Conservation (phyloP, 2,329 filamentous ascomycete genomes). For the Sordariomycetes sp. region DNA sequence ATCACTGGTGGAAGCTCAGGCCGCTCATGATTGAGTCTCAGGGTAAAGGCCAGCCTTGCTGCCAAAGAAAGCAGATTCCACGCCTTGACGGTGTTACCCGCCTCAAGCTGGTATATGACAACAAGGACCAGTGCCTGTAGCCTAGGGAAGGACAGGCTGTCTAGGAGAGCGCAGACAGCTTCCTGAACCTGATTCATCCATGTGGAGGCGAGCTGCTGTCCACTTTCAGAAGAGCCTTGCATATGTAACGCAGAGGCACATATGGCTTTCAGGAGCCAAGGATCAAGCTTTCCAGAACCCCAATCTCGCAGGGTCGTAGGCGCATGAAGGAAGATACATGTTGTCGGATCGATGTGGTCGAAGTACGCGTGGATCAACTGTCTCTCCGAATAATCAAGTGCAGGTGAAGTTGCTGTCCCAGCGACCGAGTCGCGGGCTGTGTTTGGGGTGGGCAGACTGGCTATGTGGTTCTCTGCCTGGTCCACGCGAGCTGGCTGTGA, state of each 20-base stretch:
- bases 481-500: background rate
- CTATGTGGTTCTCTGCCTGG: background rate
- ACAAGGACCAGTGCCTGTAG: constrained; percentile 13
- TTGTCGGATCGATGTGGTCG: constrained; percentile 7
- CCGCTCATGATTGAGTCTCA: constrained; percentile 15
- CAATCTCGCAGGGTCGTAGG: constrained; percentile 13
- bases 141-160: constrained; percentile 5
- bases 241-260: constrained; percentile 8
- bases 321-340: constrained; percentile 12
- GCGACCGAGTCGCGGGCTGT: background rate
- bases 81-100: constrained; percentile 7
- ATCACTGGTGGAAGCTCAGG: constrained; percentile 7
- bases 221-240: background rate
- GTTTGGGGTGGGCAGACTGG: background rate
- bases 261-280: constrained; percentile 10
- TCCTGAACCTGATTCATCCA: constrained; percentile 14
- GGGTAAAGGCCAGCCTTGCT: constrained; percentile 14
- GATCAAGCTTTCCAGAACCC: constrained; percentile 11
- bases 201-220: background rate
- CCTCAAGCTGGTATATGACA: constrained; percentile 8
- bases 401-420: background rate
- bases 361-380: constrained; percentile 13
- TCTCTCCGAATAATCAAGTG: background rate
- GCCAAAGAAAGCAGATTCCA: constrained; percentile 14
- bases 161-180: background rate